phyloP scores from a whole-genome alignment of 164 flowering plant species.

The Vitis vinifera region ASM3070453v1 NC_081817.1:25691001-25691500 shows the following conservation, averaged over 20 bases:
- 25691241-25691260: neutral
- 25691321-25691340: constrained; percentile 63
- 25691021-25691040: too few relatives aligned
- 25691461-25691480: constrained; percentile 82
- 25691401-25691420: constrained; percentile 71
- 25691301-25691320: neutral
- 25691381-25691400: constrained; percentile 55
- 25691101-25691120: too few relatives aligned
- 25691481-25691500: constrained; percentile 59
- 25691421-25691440: constrained; percentile 80
- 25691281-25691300: neutral
- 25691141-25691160: neutral
- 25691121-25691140: neutral
- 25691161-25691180: neutral
- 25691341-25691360: constrained; percentile 79
- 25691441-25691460: constrained; percentile 85
- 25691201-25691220: neutral
- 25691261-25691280: neutral
- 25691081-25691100: too few relatives aligned
- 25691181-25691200: neutral
- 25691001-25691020: too few relatives aligned
- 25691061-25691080: too few relatives aligned
- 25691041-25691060: too few relatives aligned
- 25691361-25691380: constrained; percentile 82
- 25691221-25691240: neutral